phyloP scores from a whole-genome alignment of 129 eudicot genomes.

The Chrysanthemum seticuspe region DNA sequence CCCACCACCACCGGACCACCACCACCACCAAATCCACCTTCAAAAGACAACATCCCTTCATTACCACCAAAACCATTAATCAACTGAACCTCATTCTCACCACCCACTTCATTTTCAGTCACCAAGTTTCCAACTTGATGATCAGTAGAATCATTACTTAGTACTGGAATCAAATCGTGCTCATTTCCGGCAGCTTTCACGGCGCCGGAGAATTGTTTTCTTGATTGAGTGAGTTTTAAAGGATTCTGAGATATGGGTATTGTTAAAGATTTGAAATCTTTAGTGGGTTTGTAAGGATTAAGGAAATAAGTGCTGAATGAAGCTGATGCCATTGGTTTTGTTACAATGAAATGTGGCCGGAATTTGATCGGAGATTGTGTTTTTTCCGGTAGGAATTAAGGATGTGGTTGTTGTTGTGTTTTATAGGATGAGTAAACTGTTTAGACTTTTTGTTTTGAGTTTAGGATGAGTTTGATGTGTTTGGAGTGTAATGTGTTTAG shows the following conservation, averaged over 20 bases:
- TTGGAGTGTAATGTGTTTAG: not conserved
- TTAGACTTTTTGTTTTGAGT: not conserved
- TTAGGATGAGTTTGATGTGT: not conserved
- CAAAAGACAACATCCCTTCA: not conserved
- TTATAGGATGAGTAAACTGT: not conserved
- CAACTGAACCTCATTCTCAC: conserved; percentile 46
- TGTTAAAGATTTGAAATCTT: conserved; percentile 27
- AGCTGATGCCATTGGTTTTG: conserved; percentile 40
- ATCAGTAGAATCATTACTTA: conserved; percentile 40
- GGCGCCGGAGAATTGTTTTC: conserved; percentile 13
- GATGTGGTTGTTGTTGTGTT: conserved; percentile 14
- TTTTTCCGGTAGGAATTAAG: conserved; percentile 26
- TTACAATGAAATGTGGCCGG: not conserved
- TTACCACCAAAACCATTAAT: conserved; percentile 56
- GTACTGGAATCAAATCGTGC: conserved; percentile 40
- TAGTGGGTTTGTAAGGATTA: conserved; percentile 38
- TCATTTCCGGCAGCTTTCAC: conserved; percentile 30
- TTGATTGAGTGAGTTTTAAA: conserved; percentile 26
- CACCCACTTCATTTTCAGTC: conserved; percentile 44
- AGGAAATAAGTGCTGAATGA: conserved; percentile 46
- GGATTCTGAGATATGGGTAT: conserved; percentile 25
- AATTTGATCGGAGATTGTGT: conserved; percentile 23
- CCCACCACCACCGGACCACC: conserved; percentile 29
- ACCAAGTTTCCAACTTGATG: conserved; percentile 46
- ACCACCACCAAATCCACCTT: conserved; percentile 6